Conservation (phyloP, 192 early-diverging fungal species). For the Linnemannia exigua region DNA sequence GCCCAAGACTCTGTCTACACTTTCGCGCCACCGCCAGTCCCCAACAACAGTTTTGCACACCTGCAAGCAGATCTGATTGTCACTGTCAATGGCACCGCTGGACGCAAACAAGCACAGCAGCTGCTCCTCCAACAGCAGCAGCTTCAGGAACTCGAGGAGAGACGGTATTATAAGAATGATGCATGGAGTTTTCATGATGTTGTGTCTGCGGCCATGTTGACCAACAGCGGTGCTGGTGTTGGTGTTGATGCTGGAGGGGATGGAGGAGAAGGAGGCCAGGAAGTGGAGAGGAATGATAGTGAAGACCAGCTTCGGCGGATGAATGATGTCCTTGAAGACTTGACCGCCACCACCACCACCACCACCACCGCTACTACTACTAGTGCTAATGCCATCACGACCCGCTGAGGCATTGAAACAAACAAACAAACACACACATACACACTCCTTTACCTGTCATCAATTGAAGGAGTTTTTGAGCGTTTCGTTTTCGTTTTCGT, state of each 20-base stretch:
- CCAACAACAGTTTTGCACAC: background rate
- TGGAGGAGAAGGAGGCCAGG: too few relatives aligned
- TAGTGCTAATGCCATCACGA: too few relatives aligned
- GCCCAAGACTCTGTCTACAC: background rate
- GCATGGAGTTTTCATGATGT: slow-evolving; percentile 44
- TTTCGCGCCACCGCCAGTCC: background rate
- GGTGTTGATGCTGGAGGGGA: background rate
- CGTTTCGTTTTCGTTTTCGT: too few relatives aligned
- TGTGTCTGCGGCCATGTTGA: slow-evolving; percentile 30
- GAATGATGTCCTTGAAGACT: slow-evolving; percentile 7
- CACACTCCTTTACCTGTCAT: too few relatives aligned
- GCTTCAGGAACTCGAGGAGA: background rate
- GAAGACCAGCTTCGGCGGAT: slow-evolving; percentile 4
- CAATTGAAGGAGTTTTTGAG: too few relatives aligned
- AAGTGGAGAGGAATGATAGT: background rate
- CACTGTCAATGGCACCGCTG: background rate
- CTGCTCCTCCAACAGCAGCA: background rate
- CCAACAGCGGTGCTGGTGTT: background rate
- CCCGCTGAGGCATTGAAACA: too few relatives aligned
- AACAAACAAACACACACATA: too few relatives aligned
- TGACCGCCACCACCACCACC: background rate
- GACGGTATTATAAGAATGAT: background rate
- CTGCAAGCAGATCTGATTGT: background rate
- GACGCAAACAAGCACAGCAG: background rate
- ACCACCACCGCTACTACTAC: too few relatives aligned